Evolutionary conservation across 768 basidiomycete genomes (phyloP).

Genomic region (Leccinum rimulosum): DNA sequence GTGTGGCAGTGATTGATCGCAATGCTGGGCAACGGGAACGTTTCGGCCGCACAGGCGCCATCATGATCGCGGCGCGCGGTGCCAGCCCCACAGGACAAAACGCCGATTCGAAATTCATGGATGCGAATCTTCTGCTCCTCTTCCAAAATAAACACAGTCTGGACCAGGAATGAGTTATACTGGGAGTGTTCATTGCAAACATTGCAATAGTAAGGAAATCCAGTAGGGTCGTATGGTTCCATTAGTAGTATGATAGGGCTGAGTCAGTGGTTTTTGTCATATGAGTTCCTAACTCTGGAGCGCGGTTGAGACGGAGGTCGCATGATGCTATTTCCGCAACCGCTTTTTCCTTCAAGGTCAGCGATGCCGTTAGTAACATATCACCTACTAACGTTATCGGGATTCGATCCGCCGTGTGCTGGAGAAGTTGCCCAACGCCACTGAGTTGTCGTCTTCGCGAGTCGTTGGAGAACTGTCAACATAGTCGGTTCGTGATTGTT

Average conservation of each 20-base stretch:
- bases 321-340: not conserved
- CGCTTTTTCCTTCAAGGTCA: not conserved
- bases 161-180: not conserved
- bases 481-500: too few relatives aligned
- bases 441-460: not conserved
- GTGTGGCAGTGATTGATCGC: not conserved
- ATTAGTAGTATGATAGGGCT: not conserved
- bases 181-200: not conserved
- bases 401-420: not conserved
- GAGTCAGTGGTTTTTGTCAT: conserved; percentile 1
- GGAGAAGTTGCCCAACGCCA: not conserved
- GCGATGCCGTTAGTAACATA: not conserved
- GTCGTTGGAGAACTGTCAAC: not conserved
- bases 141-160: not conserved
- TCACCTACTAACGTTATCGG: not conserved
- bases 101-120: not conserved
- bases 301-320: not conserved
- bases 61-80: too few relatives aligned
- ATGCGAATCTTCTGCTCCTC: not conserved
- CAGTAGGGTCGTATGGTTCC: not conserved
- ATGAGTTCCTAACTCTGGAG: not conserved
- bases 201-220: not conserved
- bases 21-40: not conserved
- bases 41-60: too few relatives aligned
- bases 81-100: not conserved